A percentile compares a stretch with the other conserved stretches of the same genome.
These are phyloP conservation scores for Chrysochromulina parva DNA, from an alignment of 78 protist genomes.

Conservation along the genomic window DNA sequence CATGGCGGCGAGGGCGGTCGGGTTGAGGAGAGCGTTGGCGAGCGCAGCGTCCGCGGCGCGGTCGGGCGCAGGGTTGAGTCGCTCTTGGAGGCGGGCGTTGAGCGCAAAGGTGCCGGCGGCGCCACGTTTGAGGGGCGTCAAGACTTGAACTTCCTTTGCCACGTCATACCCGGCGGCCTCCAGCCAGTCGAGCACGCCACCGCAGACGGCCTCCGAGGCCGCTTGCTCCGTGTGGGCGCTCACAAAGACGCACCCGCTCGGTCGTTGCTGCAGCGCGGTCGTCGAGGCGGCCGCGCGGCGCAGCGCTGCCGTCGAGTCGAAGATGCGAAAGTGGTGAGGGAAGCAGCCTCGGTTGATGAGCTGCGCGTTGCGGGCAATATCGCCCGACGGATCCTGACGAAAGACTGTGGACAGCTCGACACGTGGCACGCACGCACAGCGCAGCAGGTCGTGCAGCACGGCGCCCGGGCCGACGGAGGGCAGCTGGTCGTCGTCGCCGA, in stretches of 20 bases:
- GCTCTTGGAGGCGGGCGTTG: background rate
- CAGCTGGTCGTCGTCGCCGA: slow-evolving; percentile 31
- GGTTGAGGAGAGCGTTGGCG: too few species aligned
- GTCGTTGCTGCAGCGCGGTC: background rate
- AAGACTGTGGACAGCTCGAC: background rate
- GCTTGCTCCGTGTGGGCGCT: background rate
- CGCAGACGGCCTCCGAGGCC: background rate
- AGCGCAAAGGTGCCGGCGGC: background rate
- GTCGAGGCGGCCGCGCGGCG: background rate
- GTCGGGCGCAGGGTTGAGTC: background rate
- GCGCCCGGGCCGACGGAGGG: slow-evolving; percentile 33
- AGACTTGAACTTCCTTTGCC: background rate
- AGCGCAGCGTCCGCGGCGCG: background rate
- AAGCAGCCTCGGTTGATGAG: background rate
- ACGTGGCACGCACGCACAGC: background rate
- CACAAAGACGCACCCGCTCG: background rate
- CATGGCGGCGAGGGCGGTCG: too few species aligned
- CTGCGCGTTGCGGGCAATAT: slow-evolving; percentile 1
- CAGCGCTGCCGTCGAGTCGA: background rate
- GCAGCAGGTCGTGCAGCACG: background rate
- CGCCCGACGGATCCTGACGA: background rate
- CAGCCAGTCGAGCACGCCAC: background rate
- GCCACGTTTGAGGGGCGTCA: background rate
- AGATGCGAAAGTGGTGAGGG: background rate
- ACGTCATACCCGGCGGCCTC: background rate